These are phyloP conservation scores for Tritrichomonas musculus DNA, from an alignment of 208 protist species.

Conservation along the genomic window DNA sequence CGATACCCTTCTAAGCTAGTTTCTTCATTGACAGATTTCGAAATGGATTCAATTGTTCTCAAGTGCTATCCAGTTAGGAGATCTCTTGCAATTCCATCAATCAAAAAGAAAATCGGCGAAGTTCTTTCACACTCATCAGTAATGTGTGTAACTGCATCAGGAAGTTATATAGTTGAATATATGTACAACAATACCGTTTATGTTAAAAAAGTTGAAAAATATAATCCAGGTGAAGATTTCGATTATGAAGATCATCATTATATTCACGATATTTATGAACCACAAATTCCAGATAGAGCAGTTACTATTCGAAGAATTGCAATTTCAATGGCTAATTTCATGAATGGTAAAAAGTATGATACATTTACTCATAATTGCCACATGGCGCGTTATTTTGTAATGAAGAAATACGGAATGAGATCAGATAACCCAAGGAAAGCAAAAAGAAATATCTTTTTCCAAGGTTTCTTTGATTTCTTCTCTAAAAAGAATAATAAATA, in stretches of 20 bases:
- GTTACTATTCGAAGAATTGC: background rate
- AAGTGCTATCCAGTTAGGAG: background rate
- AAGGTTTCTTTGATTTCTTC: background rate
- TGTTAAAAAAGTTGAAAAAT: background rate
- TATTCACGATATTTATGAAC: background rate
- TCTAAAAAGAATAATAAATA: too few species aligned
- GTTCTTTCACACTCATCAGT: background rate
- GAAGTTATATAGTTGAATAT: background rate
- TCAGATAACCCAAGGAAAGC: background rate
- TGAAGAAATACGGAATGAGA: conserved; percentile 9
- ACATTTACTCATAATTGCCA: conserved; percentile 17
- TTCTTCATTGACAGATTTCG: background rate
- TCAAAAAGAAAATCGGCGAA: background rate
- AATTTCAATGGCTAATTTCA: background rate
- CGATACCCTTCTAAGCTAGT: too few species aligned
- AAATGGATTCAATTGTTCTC: background rate
- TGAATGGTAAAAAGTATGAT: background rate
- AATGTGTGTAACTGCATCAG: background rate
- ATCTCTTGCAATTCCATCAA: background rate
- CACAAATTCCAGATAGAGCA: background rate
- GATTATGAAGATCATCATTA: background rate
- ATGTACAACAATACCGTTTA: background rate
- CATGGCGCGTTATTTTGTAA: background rate
- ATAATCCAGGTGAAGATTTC: background rate
- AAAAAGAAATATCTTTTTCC: background rate